Conservation (phyloP, 495 filamentous ascomycete species). For the Annulohypoxylon stygium region DNA sequence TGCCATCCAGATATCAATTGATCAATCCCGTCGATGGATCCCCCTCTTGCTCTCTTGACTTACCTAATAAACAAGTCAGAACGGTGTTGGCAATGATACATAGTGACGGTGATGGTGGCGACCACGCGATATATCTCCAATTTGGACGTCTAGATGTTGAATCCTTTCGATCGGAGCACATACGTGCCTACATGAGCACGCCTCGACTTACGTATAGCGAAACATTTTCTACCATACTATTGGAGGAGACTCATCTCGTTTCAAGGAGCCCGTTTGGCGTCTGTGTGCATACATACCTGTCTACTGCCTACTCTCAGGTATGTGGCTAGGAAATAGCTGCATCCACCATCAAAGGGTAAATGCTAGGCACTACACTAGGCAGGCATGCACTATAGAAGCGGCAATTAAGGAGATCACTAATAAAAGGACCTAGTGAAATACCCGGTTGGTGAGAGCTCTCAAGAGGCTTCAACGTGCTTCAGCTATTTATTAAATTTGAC, state of each 20-base stretch:
- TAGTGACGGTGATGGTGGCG: slow-evolving; percentile 6
- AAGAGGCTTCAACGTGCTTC: slow-evolving; percentile 17
- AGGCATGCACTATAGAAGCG: slow-evolving; percentile 7
- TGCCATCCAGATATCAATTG: slow-evolving; percentile 28
- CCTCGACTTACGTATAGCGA: slow-evolving; percentile 12
- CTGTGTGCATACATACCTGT: slow-evolving; percentile 25
- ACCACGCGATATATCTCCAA: background rate
- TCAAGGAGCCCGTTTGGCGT: slow-evolving; percentile 38
- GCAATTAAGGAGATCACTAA: slow-evolving; percentile 15
- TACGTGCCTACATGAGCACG: too few species aligned
- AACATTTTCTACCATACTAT: slow-evolving; percentile 12
- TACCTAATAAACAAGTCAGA: background rate
- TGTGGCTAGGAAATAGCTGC: background rate
- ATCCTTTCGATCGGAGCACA: background rate
- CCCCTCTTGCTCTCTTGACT: background rate
- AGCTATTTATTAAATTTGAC: slow-evolving; percentile 21
- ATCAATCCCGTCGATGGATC: slow-evolving; percentile 12
- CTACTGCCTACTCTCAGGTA: background rate
- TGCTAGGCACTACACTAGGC: background rate
- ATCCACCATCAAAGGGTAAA: slow-evolving; percentile 29
- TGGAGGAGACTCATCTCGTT: slow-evolving; percentile 16
- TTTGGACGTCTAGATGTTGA: background rate
- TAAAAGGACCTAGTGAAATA: slow-evolving; percentile 20
- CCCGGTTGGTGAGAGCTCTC: slow-evolving; percentile 33
- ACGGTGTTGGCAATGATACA: background rate